These are phyloP conservation scores for Mycogone perniciosa DNA, from an alignment of 2,329 filamentous ascomycete genomes.

Conservation along the genomic window DNA sequence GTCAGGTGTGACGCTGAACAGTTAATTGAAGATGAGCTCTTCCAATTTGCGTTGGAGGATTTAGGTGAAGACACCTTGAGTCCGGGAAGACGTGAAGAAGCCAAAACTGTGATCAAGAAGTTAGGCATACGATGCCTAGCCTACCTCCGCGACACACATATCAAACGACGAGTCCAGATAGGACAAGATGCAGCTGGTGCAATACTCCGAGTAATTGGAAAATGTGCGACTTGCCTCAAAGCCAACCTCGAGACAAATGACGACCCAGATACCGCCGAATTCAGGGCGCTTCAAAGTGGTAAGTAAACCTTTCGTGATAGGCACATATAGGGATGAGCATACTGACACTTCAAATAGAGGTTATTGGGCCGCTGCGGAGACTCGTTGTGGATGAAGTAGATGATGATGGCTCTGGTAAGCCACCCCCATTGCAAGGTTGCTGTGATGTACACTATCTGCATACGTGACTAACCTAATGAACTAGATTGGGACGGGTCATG, in stretches of 20 bases:
- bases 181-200: conserved; percentile 35
- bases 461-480: conserved; percentile 15
- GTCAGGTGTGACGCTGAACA: conserved; percentile 37
- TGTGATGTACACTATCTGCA: neutral
- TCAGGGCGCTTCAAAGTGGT: conserved; percentile 23
- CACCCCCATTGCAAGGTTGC: neutral
- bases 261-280: conserved; percentile 24
- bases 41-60: conserved; percentile 23
- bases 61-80: conserved; percentile 25
- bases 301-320: conserved; percentile 10
- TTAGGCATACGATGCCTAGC: conserved; percentile 41
- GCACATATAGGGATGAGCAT: neutral
- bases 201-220: conserved; percentile 37
- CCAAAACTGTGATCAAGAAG: conserved; percentile 27
- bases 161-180: conserved; percentile 36
- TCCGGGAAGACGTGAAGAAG: conserved; percentile 5
- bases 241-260: conserved; percentile 24
- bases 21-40: conserved; percentile 40
- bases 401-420: conserved; percentile 55
- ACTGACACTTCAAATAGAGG: conserved; percentile 22
- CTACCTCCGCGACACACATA: conserved; percentile 42
- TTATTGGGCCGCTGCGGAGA: conserved; percentile 43
- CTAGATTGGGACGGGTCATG: conserved; percentile 51
- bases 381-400: conserved; percentile 53
- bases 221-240: conserved; percentile 37